These are phyloP conservation scores for Populus alba DNA, from an alignment of 345 rosid genomes.

Conservation along the genomic window DNA sequence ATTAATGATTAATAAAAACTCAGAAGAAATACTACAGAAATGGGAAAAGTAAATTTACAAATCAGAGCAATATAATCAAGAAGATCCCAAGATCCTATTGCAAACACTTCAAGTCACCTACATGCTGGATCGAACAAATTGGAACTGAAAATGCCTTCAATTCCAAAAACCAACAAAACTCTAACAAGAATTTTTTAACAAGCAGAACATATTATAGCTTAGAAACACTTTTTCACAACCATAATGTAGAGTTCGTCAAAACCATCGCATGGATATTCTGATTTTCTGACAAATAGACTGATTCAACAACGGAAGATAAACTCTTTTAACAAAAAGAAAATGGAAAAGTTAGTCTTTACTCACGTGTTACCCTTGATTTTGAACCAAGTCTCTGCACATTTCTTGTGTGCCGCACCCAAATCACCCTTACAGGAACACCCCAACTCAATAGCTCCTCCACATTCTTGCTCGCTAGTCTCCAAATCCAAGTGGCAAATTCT, in stretches of 20 bases:
- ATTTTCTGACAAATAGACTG: neutral
- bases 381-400: conserved; percentile 52
- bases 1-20: neutral
- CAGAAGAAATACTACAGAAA: neutral
- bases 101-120: conserved; percentile 9
- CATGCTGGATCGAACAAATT: conserved; percentile 11
- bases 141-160: neutral
- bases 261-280: neutral
- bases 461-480: conserved; percentile 33
- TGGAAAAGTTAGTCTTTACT: conserved; percentile 4
- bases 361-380: conserved; percentile 47
- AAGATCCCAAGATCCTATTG: conserved; percentile 5
- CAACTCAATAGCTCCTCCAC: conserved; percentile 33
- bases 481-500: conserved; percentile 69
- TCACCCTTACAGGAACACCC: conserved; percentile 49
- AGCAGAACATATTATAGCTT: neutral
- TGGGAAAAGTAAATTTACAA: conserved; percentile 1
- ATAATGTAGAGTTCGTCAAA: neutral
- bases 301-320: neutral
- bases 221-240: neutral
- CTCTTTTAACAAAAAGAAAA: neutral
- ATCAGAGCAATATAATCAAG: conserved; percentile 10
- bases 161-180: conserved; percentile 1
- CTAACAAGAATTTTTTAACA: neutral
- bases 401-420: conserved; percentile 42